Evolutionary conservation across 139 green algal genomes (phyloP), one percentile per base, ranked within the genome.

Genomic region (Chlamydomonas sphaeroides): DNA sequence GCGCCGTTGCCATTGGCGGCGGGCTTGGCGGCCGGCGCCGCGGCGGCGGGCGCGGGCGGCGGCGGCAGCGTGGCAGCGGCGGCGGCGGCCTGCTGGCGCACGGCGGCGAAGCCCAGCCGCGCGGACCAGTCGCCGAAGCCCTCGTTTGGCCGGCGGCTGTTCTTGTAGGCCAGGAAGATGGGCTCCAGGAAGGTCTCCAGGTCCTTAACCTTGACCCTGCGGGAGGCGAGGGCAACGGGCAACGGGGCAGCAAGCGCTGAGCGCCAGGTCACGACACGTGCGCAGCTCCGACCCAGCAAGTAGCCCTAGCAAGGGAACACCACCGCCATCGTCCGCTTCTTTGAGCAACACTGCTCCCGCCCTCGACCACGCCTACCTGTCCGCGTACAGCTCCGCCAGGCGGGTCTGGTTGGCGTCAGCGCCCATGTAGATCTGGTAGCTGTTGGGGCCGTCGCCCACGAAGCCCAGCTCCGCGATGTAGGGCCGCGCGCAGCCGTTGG

Each of bases 391-490:
- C 84, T 96, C 74, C 15, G 97, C 94, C 56, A 99, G 86, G 8
- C 93, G 88, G 7, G 96, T 98, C 85, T 97, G 94, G 84, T 93
- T 90, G 62, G 86, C 68, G 68, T 89, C 92, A 84, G 96, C 97
- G 23, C 95, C 97, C 63, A 99, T 84, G 92, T 94, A 99, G 25
- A 99, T 78, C 92, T 99, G 96, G 91, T 99, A 99, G 59, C 82
- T 95, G 91, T 98, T 99, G 76, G 97, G 94, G 21, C 97, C 97
- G 84, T 99, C 97, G 20, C 96, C 95, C 62, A 99, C 97, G 86
- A 99, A 98, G 42, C 96, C 97, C 20, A 99, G 85, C 93, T 99
- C 97, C 26, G 97, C 97, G 95, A 98, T 98, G 92, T 99, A 99
- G 1, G 97, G 97, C 65, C 97, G 87, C 21, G 97, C 94, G 90